Conservation (phyloP, 129 eudicot species). For the Pseudognaphalium luteoalbum region DNA sequence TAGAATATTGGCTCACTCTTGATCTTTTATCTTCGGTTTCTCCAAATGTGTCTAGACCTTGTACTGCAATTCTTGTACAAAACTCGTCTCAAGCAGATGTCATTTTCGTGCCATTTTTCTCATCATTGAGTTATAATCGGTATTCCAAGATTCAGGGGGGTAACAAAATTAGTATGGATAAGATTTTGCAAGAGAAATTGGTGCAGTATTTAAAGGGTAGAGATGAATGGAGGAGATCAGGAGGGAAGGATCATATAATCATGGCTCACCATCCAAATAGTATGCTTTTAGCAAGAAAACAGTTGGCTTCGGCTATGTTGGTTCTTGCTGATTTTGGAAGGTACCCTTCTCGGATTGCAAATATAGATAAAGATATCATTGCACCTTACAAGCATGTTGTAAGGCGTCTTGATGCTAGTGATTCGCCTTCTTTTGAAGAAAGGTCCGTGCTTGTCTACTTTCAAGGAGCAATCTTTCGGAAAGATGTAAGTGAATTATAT, state of each 20-base stretch:
- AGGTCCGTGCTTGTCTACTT: conserved; percentile 70
- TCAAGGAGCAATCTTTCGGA: conserved; percentile 83
- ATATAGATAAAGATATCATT: conserved; percentile 70
- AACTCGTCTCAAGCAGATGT: conserved; percentile 69
- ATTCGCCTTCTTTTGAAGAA: conserved; percentile 54
- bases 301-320: conserved; percentile 66
- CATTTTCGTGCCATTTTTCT: conserved; percentile 79
- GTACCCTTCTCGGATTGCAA: conserved; percentile 58
- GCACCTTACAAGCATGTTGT: conserved; percentile 96
- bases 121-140: conserved; percentile 69
- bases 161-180: conserved; percentile 44
- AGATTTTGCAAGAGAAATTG: conserved; percentile 57
- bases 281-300: conserved; percentile 64
- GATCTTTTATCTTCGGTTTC: conserved; percentile 73
- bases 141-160: conserved; percentile 42
- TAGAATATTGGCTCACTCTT: conserved; percentile 91
- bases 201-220: conserved; percentile 57
- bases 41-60: conserved; percentile 47
- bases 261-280: conserved; percentile 92
- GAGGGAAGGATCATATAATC: conserved; percentile 75
- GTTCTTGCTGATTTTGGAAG: conserved; percentile 96
- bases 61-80: conserved; percentile 56
- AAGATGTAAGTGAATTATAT: conserved; percentile 66
- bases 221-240: conserved; percentile 59
- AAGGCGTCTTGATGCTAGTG: conserved; percentile 36